These are phyloP conservation scores for Boletus mariae DNA, from an alignment of 1,284 basidiomycete genomes.

Conservation along the genomic window DNA sequence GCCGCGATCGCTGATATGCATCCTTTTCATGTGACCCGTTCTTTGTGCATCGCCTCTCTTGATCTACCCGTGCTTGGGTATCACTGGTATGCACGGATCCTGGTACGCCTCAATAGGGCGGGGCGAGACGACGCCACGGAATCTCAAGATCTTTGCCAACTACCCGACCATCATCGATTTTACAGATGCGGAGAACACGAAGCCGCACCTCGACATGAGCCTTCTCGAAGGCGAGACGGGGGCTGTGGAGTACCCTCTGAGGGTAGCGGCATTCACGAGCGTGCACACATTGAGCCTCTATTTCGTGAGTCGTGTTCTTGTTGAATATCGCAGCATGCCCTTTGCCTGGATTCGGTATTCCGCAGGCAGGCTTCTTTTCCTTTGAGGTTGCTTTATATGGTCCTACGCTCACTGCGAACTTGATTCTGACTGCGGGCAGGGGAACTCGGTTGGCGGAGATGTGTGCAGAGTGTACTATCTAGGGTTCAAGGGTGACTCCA, in stretches of 20 bases:
- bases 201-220: slow-evolving; percentile 66
- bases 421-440: slow-evolving; percentile 38
- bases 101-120: slow-evolving; percentile 44
- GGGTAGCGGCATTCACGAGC: slow-evolving; percentile 70
- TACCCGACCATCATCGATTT: slow-evolving; percentile 73
- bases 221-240: slow-evolving; percentile 65
- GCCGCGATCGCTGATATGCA: slow-evolving; percentile 8
- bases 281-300: slow-evolving; percentile 70
- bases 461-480: slow-evolving; percentile 67
- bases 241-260: slow-evolving; percentile 73
- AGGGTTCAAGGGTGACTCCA: slow-evolving; percentile 76
- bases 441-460: slow-evolving; percentile 62
- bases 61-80: slow-evolving; percentile 2
- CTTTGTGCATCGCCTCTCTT: slow-evolving; percentile 5
- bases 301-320: slow-evolving; percentile 53
- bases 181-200: slow-evolving; percentile 59
- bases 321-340: slow-evolving; percentile 9
- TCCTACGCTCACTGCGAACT: slow-evolving; percentile 14
- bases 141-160: slow-evolving; percentile 68
- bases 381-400: slow-evolving; percentile 26
- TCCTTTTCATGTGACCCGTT: slow-evolving; percentile 7
- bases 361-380: slow-evolving; percentile 6
- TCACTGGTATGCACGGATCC: slow-evolving; percentile 6
- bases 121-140: slow-evolving; percentile 64
- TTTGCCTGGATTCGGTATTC: slow-evolving; percentile 11